Conservation (phyloP, 2,329 filamentous ascomycete species). For the Chaetomiaceae sp. region DNA sequence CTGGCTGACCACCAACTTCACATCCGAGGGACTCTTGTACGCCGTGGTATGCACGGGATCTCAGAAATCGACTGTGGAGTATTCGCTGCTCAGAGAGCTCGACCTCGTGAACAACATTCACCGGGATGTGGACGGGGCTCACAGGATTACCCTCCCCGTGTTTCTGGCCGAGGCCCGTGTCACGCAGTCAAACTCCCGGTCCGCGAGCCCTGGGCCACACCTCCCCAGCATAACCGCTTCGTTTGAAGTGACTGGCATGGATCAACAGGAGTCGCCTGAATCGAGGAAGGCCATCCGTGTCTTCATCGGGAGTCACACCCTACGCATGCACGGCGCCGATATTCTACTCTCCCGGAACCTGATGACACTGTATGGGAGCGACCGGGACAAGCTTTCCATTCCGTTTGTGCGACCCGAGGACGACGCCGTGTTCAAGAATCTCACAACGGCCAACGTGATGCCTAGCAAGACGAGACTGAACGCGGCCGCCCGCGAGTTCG, state of each 20-base stretch:
- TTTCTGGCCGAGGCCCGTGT: slow-evolving; percentile 90
- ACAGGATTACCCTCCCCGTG: slow-evolving; percentile 71
- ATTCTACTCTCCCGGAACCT: slow-evolving; percentile 88
- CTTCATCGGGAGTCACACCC: slow-evolving; percentile 82
- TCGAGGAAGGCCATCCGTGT: slow-evolving; percentile 69
- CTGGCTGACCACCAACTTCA: slow-evolving; percentile 88
- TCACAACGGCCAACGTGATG: slow-evolving; percentile 59
- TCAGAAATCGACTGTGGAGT: slow-evolving; percentile 77
- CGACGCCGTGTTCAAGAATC: slow-evolving; percentile 71
- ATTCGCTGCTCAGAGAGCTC: slow-evolving; percentile 68
- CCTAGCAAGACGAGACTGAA: slow-evolving; percentile 58
- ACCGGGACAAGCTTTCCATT: slow-evolving; percentile 80
- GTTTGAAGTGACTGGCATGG: slow-evolving; percentile 67
- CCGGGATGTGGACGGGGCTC: slow-evolving; percentile 59
- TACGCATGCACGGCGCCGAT: slow-evolving; percentile 83
- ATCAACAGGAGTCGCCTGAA: slow-evolving; percentile 46
- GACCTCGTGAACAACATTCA: slow-evolving; percentile 64
- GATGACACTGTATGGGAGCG: slow-evolving; percentile 80
- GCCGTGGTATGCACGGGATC: slow-evolving; percentile 91
- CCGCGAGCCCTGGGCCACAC: slow-evolving; percentile 67
- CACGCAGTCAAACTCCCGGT: slow-evolving; percentile 67
- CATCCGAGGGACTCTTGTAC: slow-evolving; percentile 82
- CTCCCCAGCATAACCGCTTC: slow-evolving; percentile 76
- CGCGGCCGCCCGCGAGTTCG: slow-evolving; percentile 44
- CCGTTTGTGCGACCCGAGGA: slow-evolving; percentile 91